phyloP scores from a whole-genome alignment of 2,329 filamentous ascomycete species.

The Xylaria sp. region DNA sequence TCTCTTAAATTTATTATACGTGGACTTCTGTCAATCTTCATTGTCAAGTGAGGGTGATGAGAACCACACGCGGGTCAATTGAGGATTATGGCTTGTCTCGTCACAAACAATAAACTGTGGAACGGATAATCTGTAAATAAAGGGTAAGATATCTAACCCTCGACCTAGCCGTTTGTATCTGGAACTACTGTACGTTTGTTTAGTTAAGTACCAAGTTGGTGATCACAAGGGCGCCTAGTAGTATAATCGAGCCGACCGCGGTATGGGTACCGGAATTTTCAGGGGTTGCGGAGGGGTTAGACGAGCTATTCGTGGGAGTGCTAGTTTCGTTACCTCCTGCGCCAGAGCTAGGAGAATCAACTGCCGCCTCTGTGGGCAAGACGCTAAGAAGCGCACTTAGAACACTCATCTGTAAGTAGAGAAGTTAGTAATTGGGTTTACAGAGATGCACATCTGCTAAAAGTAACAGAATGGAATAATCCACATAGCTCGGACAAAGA shows the following conservation, averaged over 20 bases:
- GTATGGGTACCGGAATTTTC: not conserved
- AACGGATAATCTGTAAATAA: not conserved
- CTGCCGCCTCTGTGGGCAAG: constrained; percentile 5
- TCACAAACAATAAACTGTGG: not conserved
- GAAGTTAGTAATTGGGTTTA: not conserved
- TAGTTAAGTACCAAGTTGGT: constrained; percentile 5
- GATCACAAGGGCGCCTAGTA: constrained; percentile 11
- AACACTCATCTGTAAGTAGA: constrained; percentile 22
- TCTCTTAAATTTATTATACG: not conserved
- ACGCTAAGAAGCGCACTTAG: constrained; percentile 31
- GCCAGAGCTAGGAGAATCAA: not conserved
- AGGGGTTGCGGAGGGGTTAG: not conserved
- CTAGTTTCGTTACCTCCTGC: not conserved
- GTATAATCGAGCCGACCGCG: not conserved
- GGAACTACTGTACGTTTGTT: not conserved
- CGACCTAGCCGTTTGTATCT: not conserved
- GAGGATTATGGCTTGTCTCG: not conserved
- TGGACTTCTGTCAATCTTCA: not conserved
- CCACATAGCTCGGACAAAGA: too few relatives aligned
- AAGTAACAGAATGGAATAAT: not conserved
- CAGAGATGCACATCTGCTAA: not conserved
- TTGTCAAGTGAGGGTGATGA: not conserved
- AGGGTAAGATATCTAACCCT: not conserved
- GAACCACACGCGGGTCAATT: not conserved
- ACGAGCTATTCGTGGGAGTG: not conserved